Evolutionary conservation across 106 monocot genomes (phyloP).

Genomic region (Dendrobium officinale): DNA sequence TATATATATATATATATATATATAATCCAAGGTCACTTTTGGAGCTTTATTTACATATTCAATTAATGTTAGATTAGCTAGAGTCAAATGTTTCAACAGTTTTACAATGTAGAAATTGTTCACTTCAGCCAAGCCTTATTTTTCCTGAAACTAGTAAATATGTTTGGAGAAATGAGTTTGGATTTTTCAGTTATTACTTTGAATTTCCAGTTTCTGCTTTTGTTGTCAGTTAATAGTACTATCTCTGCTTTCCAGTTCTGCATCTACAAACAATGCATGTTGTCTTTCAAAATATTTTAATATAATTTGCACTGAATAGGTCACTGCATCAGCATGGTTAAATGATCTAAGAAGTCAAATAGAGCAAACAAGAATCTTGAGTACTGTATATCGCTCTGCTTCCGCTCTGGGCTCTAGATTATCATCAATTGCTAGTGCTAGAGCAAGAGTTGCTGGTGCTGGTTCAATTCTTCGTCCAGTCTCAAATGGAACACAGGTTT

Average conservation of each 20-base stretch:
- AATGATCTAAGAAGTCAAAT: slow-evolving; percentile 93
- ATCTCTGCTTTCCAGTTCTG: background rate
- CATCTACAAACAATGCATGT: background rate
- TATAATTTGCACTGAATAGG: slow-evolving; percentile 27
- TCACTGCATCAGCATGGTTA: slow-evolving; percentile 94
- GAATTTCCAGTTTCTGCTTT: background rate
- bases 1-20: too few relatives aligned
- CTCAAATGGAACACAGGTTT: slow-evolving; percentile 87
- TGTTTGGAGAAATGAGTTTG: background rate
- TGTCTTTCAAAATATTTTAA: background rate
- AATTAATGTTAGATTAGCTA: slow-evolving; percentile 1
- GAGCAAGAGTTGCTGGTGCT: slow-evolving; percentile 79
- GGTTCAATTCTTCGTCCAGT: slow-evolving; percentile 93
- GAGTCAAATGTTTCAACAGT: background rate
- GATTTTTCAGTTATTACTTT: background rate
- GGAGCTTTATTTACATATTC: background rate
- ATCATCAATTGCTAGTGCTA: slow-evolving; percentile 86
- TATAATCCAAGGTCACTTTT: background rate
- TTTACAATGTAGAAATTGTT: background rate
- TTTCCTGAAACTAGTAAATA: background rate
- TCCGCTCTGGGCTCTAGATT: slow-evolving; percentile 89
- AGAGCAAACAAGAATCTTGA: slow-evolving; percentile 77
- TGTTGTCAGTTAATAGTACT: background rate
- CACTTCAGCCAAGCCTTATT: background rate
- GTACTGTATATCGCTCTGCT: slow-evolving; percentile 93